Evolutionary conservation across 2,329 filamentous ascomycete species (phyloP), one percentile per base, ranked within the genome.

Genomic region (Fusarium pininemorale): DNA sequence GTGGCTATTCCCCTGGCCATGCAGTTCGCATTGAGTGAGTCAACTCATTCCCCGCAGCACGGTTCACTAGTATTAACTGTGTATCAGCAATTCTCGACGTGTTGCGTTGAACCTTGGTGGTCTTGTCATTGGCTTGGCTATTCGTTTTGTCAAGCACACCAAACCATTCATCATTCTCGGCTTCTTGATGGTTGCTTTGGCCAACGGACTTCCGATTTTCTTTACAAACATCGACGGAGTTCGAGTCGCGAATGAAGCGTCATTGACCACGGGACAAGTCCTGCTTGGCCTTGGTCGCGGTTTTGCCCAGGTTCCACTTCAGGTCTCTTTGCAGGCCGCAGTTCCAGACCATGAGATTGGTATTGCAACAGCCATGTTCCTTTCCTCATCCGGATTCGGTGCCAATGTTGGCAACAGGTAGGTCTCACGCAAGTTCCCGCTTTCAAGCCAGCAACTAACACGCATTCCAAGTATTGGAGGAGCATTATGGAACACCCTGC

Each of bases 311-410:
- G 80, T 32, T 59, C 81, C n/a, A 75, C 81, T 13, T 72, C 81
- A 26, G 78, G 75, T 13, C 78, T 81, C 47, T 77, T 72, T 82
- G 1, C 81, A 83, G 24, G 81, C 79, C 3, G 76, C 78, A 7
- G 78, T 83, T 2, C 54, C 77, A 12, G 63, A 75, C 6, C 75
- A 81, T 26, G 79, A 83, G 4, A 79, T 83, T 20, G 80, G 80
- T 2, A 79, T 82, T 18, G 81, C 78, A 5, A 82, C 80, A 1
- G 78, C 72, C 5, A 75, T 83, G 2, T 83, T 81, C 63, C 80
- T 79, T 30, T 79, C 81, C 0, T 75, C 78, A 0, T 80, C 80
- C 66, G 80, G 80, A 55, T 54, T 81, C 30, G 57, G 81, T 45
- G 55, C 65, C 22, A 73, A 74, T 32, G 75, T 82, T 39, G 80